Base-by-base conservation (phyloP, 768 basidiomycete genomes). In the Lactarius hatsudake region DNA sequence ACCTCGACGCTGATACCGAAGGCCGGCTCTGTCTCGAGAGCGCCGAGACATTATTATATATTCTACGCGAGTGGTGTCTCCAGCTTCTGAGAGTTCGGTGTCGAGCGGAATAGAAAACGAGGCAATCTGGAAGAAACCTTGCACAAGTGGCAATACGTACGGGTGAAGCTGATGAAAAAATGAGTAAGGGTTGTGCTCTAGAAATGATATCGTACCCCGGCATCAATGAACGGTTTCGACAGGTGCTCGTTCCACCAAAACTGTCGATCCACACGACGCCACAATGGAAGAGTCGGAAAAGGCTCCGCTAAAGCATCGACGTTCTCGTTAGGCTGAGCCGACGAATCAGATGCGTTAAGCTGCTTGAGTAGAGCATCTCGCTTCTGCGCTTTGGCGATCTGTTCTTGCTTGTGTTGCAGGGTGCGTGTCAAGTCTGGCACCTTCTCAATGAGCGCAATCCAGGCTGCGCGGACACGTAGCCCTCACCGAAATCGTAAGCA, bases 181-280 rank as follows among this genome's bases (percentile, higher is more conserved):
- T 32, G 42, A 38, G 42, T 34, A 56, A 59, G 57, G 55, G 40
- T 32, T 15, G 2, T 20, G 59, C 5, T 36, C 3, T 40, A 42
- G 9, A n/a, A 23, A 54, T 53, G 61, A 62, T 43, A 20, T 40
- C 85, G 65, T 78, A 94, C 94, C 26, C 95, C 94, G 55, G 89
- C 88, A 68, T 98, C 93, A 45, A 94, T 80, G 70, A 99, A 90
- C 2, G 92, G 88, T 70, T 89, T 89, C 32, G 86, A 82, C 65
- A 98, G 82, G 83, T 87, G 87, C 72, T 94, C 92, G 73, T 98
- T 99, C 94, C 95, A 98, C 91, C 95, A 98, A 75, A 93, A 98
- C 53, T 91, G 88, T 57, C 84, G 83, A 72, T 98, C 93, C 0
- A 94, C 92, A 15, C 94, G 82, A 32, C 94, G 84, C 95, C 96